Evolutionary conservation across 2,329 filamentous ascomycete species (phyloP).

Genomic region (Paecilomyces sp.): DNA sequence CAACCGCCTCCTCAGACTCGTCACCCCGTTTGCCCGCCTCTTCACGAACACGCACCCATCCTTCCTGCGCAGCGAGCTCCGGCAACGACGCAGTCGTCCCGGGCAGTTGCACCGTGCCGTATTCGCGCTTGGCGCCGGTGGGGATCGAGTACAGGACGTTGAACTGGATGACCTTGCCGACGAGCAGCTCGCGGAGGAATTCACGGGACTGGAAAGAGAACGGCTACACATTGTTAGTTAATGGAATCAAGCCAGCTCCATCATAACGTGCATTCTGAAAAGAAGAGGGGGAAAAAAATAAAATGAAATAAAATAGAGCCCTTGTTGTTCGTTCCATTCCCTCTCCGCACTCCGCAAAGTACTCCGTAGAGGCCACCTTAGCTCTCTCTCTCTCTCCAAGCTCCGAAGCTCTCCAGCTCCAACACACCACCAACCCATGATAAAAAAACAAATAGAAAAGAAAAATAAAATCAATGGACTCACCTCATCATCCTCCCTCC

Average conservation of each 20-base stretch:
- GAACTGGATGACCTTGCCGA: conserved; percentile 84
- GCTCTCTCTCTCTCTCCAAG: not conserved
- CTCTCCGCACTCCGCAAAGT: not conserved
- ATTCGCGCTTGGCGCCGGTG: conserved; percentile 71
- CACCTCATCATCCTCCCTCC: conserved; percentile 81
- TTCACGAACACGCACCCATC: conserved; percentile 89
- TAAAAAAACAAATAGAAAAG: conserved; percentile 2
- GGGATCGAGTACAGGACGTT: conserved; percentile 82
- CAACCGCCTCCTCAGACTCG: conserved; percentile 65
- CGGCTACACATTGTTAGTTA: conserved; percentile 37
- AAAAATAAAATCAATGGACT: conserved; percentile 12
- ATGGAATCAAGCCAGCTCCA: not conserved
- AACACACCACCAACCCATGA: not conserved
- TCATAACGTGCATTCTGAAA: not conserved
- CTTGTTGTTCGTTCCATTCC: not conserved
- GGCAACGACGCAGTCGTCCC: conserved; percentile 65
- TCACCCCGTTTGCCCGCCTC: conserved; percentile 82
- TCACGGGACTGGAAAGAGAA: conserved; percentile 94
- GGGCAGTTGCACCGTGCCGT: conserved; percentile 70
- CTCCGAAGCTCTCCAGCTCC: not conserved
- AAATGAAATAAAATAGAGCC: too few relatives aligned
- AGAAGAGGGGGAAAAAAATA: too few relatives aligned
- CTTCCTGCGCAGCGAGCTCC: conserved; percentile 75
- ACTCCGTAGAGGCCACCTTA: conserved; percentile 11
- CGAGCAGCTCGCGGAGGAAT: conserved; percentile 72